A percentile compares a stretch with the other conserved stretches of the same genome.
These are phyloP conservation scores for Rosellinia necatrix DNA, from an alignment of 2,329 filamentous ascomycete species.

Conservation along the genomic window DNA sequence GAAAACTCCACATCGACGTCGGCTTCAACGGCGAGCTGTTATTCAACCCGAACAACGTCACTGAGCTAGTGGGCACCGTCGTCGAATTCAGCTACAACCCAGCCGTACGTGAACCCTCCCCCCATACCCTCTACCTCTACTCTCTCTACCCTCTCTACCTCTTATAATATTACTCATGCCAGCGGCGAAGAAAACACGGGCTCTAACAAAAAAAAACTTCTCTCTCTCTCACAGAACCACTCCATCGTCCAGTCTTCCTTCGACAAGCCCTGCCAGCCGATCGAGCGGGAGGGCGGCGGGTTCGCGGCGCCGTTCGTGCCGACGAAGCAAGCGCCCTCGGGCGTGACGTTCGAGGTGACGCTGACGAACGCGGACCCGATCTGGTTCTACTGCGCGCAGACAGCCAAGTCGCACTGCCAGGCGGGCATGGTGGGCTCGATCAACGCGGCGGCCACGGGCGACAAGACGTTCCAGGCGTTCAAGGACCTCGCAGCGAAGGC, in stretches of 20 bases:
- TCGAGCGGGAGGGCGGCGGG: constrained; percentile 35
- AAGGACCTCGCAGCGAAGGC: constrained; percentile 41
- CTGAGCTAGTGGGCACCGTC: constrained; percentile 40
- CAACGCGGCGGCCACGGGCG: constrained; percentile 45
- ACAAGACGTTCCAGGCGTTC: constrained; percentile 47
- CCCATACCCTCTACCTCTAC: no score
- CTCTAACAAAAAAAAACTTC: constrained; percentile 3
- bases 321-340: constrained; percentile 38
- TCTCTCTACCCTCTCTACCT: no score
- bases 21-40: constrained; percentile 39
- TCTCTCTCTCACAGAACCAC: constrained; percentile 42
- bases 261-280: constrained; percentile 46
- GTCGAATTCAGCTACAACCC: constrained; percentile 45
- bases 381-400: constrained; percentile 47
- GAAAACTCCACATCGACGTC: constrained; percentile 42
- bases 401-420: constrained; percentile 42
- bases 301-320: constrained; percentile 48
- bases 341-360: constrained; percentile 41
- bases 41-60: constrained; percentile 44
- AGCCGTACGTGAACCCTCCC: constrained; percentile 24
- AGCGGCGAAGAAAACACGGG: background rate
- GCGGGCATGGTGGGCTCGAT: constrained; percentile 54
- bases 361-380: constrained; percentile 42
- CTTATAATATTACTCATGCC: no score
- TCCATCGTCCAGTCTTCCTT: constrained; percentile 48